These are phyloP conservation scores for Cenococcum geophilum DNA, from an alignment of 495 filamentous ascomycete species.

Conservation along the genomic window DNA sequence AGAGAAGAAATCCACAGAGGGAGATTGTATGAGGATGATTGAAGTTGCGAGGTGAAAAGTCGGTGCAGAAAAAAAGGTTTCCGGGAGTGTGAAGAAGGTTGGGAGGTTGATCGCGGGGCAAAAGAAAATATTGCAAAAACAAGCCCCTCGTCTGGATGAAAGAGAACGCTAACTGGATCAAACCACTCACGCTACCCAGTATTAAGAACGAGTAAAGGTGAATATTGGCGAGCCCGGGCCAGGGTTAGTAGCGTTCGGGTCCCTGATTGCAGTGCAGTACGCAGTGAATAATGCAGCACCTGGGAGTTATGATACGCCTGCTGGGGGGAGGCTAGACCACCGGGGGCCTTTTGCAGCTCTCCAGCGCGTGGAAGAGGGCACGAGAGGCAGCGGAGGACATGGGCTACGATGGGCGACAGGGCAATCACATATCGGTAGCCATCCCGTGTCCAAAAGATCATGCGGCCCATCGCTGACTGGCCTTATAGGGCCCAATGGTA, in stretches of 20 bases:
- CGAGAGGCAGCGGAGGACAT: no score
- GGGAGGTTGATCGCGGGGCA: conserved; percentile 26
- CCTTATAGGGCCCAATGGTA: conserved; percentile 13
- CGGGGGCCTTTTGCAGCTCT: conserved; percentile 14
- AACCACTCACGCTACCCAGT: conserved; percentile 18
- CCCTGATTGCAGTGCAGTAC: no score
- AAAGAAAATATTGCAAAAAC: conserved; percentile 22
- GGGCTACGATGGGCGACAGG: neutral
- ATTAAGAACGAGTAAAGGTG: neutral
- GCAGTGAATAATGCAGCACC: neutral
- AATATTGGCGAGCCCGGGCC: neutral
- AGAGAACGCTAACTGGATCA: conserved; percentile 29
- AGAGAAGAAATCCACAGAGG: neutral
- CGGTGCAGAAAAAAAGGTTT: neutral
- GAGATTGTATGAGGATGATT: neutral
- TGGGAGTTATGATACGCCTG: neutral
- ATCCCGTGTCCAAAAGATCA: conserved; percentile 30
- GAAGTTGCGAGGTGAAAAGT: no score
- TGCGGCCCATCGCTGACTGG: conserved; percentile 24
- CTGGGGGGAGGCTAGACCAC: no score
- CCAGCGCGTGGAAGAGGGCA: neutral
- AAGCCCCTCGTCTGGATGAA: conserved; percentile 14
- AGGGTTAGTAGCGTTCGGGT: no score
- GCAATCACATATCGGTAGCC: conserved; percentile 5
- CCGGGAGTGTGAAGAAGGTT: neutral